Evolutionary conservation across 345 rosid species (phyloP).

Genomic region (Lepidium didymum): DNA sequence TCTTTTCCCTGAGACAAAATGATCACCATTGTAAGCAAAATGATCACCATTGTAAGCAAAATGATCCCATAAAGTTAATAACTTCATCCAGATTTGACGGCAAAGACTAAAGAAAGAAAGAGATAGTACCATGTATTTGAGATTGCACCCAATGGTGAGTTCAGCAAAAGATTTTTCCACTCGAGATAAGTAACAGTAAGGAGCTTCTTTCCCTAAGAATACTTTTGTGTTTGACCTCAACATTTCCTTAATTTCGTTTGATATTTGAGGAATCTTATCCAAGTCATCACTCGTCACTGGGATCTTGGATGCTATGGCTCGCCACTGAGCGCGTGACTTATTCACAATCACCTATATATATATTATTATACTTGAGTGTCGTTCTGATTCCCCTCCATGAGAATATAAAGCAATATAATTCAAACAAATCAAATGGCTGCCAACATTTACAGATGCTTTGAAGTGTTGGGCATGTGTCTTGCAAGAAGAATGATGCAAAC

Average conservation of each 20-base stretch:
- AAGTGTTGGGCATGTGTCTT: neutral
- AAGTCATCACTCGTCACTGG: conserved; percentile 60
- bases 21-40: neutral
- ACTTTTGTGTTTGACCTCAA: conserved; percentile 57
- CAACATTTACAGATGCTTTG: neutral
- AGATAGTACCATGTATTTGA: conserved; percentile 54
- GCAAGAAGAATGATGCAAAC: neutral
- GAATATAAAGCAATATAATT: neutral
- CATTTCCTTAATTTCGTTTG: conserved; percentile 62
- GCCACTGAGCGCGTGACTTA: conserved; percentile 82
- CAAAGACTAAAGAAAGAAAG: neutral
- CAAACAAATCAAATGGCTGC: neutral
- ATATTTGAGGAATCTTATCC: conserved; percentile 64
- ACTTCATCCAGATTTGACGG: neutral
- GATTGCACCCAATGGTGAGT: conserved; percentile 82
- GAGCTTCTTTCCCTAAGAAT: conserved; percentile 74
- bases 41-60: neutral
- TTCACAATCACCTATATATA: conserved; percentile 70
- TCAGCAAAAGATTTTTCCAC: conserved; percentile 67
- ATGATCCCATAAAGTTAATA: neutral
- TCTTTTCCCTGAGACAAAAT: conserved; percentile 47
- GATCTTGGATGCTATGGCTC: conserved; percentile 52
- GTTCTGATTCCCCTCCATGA: neutral
- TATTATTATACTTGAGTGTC: neutral
- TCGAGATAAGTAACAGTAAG: conserved; percentile 72